Evolutionary conservation across 2,329 filamentous ascomycete species (phyloP).

Genomic region (Aspergillus sp.): DNA sequence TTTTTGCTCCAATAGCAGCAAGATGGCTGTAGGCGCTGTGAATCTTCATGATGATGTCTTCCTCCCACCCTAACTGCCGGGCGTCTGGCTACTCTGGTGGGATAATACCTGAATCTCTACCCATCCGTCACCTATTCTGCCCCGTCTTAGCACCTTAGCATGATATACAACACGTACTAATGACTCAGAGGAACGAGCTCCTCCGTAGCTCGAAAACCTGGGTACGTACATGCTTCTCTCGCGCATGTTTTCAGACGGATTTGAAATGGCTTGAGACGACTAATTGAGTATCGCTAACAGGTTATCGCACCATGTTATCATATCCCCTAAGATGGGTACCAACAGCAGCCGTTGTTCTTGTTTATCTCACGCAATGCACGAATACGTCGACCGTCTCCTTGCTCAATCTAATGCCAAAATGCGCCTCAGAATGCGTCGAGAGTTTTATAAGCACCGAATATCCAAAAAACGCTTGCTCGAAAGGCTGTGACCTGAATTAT

Average conservation of each 20-base stretch:
- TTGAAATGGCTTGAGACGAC: not conserved
- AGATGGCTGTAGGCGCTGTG: conserved; percentile 9
- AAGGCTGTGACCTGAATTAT: conserved; percentile 57
- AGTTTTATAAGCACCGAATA: conserved; percentile 65
- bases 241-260: not conserved
- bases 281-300: conserved; percentile 21
- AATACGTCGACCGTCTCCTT: conserved; percentile 29
- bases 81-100: not conserved
- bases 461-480: conserved; percentile 49
- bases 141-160: conserved; percentile 16
- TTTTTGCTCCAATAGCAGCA: conserved; percentile 17
- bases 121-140: conserved; percentile 6
- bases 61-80: not conserved
- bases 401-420: conserved; percentile 53
- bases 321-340: conserved; percentile 28
- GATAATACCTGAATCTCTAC: not conserved
- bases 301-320: conserved; percentile 37
- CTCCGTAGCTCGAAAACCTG: conserved; percentile 17
- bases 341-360: conserved; percentile 21
- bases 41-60: conserved; percentile 12
- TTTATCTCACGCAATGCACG: conserved; percentile 22
- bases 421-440: conserved; percentile 61
- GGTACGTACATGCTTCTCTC: conserved; percentile 16
- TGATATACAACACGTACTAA: conserved; percentile 23
- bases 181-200: conserved; percentile 25